Conservation (phyloP, 1,284 basidiomycete species). For the Veloboletus limbatus region DNA sequence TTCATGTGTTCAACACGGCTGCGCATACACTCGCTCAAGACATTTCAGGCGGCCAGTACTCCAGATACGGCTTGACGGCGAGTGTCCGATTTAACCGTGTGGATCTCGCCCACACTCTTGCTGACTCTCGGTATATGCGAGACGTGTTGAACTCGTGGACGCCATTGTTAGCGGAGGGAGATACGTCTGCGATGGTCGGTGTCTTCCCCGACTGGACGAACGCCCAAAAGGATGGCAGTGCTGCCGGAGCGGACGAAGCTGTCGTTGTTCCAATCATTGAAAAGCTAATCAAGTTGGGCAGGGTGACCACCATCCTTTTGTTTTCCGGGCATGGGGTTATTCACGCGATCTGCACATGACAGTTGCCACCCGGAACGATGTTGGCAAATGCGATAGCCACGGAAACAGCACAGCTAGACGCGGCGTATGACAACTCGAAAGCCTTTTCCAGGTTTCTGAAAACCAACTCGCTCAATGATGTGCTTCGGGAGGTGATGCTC, state of each 20-base stretch:
- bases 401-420: constrained; percentile 9
- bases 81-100: constrained; percentile 40
- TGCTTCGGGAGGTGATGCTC: constrained; percentile 15
- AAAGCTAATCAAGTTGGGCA: constrained; percentile 18
- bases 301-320: constrained; percentile 12
- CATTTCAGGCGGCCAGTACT: constrained; percentile 17
- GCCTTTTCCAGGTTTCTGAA: constrained; percentile 27
- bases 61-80: constrained; percentile 21
- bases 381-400: constrained; percentile 6
- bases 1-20: constrained; percentile 30
- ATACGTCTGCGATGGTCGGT: constrained; percentile 34
- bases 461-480: constrained; percentile 3
- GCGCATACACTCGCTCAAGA: constrained; percentile 24
- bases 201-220: constrained; percentile 42
- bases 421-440: constrained; percentile 32
- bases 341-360: constrained; percentile 1
- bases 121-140: constrained; percentile 29
- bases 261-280: constrained; percentile 13
- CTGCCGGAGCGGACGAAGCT: constrained; percentile 9
- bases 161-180: constrained; percentile 28
- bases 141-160: constrained; percentile 35
- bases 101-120: constrained; percentile 38
- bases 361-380: constrained; percentile 19
- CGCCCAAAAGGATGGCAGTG: constrained; percentile 20
- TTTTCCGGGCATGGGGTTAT: background rate